phyloP scores from a whole-genome alignment of 2,329 filamentous ascomycete species.

The Cladosporium velox region DNA sequence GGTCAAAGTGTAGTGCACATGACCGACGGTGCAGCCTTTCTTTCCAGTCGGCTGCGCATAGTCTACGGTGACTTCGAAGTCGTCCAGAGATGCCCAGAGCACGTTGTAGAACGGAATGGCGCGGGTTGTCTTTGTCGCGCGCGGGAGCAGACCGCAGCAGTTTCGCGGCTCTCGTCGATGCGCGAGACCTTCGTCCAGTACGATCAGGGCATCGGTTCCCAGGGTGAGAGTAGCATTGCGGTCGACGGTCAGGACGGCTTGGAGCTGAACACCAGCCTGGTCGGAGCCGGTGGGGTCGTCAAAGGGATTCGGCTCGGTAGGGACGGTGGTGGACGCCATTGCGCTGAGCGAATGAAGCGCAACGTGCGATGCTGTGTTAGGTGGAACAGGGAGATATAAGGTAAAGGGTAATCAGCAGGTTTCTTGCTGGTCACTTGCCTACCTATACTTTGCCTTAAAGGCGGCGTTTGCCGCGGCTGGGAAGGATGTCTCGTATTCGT shows the following conservation, averaged over 20 bases:
- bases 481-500: constrained; percentile 10
- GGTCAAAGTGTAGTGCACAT: constrained; percentile 61
- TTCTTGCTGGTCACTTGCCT: constrained; percentile 7
- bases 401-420: background rate
- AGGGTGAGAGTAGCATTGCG: constrained; percentile 62
- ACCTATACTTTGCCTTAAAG: background rate
- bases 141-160: constrained; percentile 59
- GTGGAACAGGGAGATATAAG: background rate
- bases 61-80: constrained; percentile 65
- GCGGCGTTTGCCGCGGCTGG: constrained; percentile 7
- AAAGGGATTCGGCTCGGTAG: constrained; percentile 32
- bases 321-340: constrained; percentile 20
- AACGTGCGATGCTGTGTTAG: constrained; percentile 9
- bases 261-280: constrained; percentile 13
- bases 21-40: constrained; percentile 60
- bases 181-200: constrained; percentile 60
- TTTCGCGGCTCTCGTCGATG: constrained; percentile 48
- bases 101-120: constrained; percentile 79
- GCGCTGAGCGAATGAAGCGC: constrained; percentile 36
- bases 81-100: constrained; percentile 72
- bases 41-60: constrained; percentile 64
- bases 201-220: constrained; percentile 60
- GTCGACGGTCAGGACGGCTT: constrained; percentile 47
- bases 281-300: constrained; percentile 34
- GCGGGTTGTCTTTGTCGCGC: constrained; percentile 50